Conservation (phyloP, 495 filamentous ascomycete species). For the Tuber aestivum region DNA sequence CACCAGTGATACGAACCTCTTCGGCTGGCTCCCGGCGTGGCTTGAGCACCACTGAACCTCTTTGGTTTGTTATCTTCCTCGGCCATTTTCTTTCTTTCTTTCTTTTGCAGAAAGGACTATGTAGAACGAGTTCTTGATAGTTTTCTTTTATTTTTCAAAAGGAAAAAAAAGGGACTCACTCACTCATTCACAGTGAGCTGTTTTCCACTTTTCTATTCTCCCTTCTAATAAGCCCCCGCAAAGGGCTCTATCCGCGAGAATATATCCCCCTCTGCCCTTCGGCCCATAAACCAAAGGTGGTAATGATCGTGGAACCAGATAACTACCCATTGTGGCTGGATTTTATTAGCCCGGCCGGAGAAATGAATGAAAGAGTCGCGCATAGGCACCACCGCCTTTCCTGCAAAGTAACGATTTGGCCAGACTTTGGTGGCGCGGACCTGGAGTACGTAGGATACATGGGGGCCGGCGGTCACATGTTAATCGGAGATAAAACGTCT, state of each 20-base stretch:
- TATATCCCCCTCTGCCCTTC: background rate
- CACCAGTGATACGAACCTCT: background rate
- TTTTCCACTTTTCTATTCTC: too few relatives aligned
- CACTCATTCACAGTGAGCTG: too few relatives aligned
- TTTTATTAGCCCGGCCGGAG: background rate
- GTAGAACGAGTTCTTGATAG: too few relatives aligned
- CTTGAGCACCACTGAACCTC: background rate
- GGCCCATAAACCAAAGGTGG: background rate
- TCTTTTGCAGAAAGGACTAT: background rate
- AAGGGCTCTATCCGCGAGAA: background rate
- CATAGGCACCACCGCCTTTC: background rate
- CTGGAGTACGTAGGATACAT: background rate
- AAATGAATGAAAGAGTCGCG: background rate
- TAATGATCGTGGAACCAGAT: slow-evolving; percentile 6
- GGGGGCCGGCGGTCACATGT: background rate
- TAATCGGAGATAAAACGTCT: background rate
- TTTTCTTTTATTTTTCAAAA: too few relatives aligned
- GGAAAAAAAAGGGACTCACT: too few relatives aligned
- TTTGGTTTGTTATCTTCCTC: background rate
- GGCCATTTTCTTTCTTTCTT: background rate
- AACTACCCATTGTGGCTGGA: background rate
- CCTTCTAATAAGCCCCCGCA: too few relatives aligned
- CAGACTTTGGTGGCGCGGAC: background rate
- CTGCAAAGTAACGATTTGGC: background rate
- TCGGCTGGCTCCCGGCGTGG: background rate